Evolutionary conservation across 306 rosid species (phyloP), one percentile per base, ranked within the genome.

Genomic region (Hippophae gyantsensis): DNA sequence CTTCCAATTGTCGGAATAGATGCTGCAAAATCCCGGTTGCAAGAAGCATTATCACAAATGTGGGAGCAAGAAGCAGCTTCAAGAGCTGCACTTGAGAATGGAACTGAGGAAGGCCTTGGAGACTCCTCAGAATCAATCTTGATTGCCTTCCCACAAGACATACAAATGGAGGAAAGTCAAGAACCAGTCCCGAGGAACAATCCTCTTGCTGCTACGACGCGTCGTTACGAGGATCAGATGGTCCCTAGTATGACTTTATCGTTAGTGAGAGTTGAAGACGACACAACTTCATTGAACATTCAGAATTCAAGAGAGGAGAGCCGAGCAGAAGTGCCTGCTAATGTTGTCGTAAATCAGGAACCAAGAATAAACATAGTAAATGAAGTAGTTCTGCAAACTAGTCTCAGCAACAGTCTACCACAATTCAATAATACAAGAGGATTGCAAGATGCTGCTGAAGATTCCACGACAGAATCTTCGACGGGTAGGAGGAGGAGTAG

Each of bases 31-130:
- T 68, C 60, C 67, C 58, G 94, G 77, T 43, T 89, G 79, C 76
- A 83, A 70, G 82, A 89, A 72, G 97, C 95, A 6, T 57, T 85
- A 14, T 55, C 79, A 9, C 82, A 73, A 66, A 89, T 81, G 86
- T 89, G 89, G 89, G 89, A 81, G 74, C 97, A 52, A 57, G 97
- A 81, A 67, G 95, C 85, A 57, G 82, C 85, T 63, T 84, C 95
- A 58, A 83, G 90, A 67, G 94, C 95, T 8, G 73, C 79, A 11
- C 69, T 78, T 46, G 96, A 88, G 71, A 89, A 83, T 72, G 97
- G 97, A 65, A 81, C 89, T 6, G 95, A 89, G 61, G 97, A 89
- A 77, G 97, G 95, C 40, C 97, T 89, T 12, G 97, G 97, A 63
- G 97, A 89, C 70, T 89, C 96, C 45, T 77, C 79, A 9, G 97